Evolutionary conservation across 2,329 filamentous ascomycete species (phyloP), one percentile per base, ranked within the genome.

Genomic region (Epicoccum sorghinum): DNA sequence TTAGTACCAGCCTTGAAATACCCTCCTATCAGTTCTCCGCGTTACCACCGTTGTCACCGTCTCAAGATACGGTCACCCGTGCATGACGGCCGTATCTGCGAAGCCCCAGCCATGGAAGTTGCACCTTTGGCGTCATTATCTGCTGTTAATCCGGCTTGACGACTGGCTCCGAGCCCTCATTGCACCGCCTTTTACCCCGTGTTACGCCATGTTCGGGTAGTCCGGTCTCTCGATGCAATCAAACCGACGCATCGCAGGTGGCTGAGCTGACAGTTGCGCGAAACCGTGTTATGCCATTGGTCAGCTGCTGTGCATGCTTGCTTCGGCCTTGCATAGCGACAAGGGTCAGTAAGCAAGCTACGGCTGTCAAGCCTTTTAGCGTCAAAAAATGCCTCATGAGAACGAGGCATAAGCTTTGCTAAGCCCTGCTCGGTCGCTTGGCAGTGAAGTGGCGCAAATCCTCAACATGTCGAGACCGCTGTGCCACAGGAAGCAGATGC

Each of bases 331-430:
- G 60, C 47, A 47, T 44, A 43, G 18, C 46, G 45, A 47, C 53
- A 58, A 29, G 55, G 53, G 39, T 37, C 3, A 3, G 5, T 7
- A n/a, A 7, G 12, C 14, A 47, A 37, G 44, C 64, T 64, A 61
- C 65, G 61, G 53, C 29, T 7, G 30, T 49, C 56, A 72, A 72
- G 69, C 69, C 65, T 69, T 59, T 54, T 61, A 55, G 61, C 57
- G 47, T 24, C 18, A 14, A 37, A 61, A 69, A 66, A 67, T 67
- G 47, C 64, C 68, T 47, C 66, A 68, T 29, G 50, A 52, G 53
- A 33, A 12, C 53, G 47, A 44, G 56, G 57, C 47, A 61, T 56
- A 72, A 71, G 68, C 69, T 55, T 65, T 46, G 54, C 50, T 61
- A 70, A 72, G 68, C 61, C 46, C 55, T 27, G 12, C 10, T 29